A percentile compares a stretch with the other conserved stretches of the same genome.
Conservation (phyloP, 192 early-diverging fungal genomes). For the Backusella westeae region DNA sequence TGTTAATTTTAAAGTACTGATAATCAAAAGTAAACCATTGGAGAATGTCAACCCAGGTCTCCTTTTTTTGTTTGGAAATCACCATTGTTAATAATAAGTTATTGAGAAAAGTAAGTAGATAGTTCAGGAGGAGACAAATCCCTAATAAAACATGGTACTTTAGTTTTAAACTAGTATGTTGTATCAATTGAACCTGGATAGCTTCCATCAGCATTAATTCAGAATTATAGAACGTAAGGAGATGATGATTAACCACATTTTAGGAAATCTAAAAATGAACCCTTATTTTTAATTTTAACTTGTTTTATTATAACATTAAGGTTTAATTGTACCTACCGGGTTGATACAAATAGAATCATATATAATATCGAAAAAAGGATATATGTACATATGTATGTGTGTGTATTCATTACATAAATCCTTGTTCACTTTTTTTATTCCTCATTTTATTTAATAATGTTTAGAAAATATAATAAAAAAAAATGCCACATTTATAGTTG, state of each 20-base stretch:
- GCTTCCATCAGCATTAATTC: neutral
- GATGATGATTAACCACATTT: neutral
- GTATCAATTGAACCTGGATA: neutral
- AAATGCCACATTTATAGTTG: neutral
- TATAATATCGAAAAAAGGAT: neutral
- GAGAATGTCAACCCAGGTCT: neutral
- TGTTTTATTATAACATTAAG: neutral
- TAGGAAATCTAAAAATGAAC: neutral
- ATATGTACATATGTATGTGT: neutral
- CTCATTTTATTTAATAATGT: neutral
- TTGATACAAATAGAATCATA: neutral
- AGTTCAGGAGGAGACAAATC: neutral
- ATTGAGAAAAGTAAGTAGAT: neutral
- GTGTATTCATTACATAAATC: too few relatives aligned
- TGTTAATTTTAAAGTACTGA: neutral
- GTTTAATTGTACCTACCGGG: neutral
- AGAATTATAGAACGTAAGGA: neutral
- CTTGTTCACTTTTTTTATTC: too few relatives aligned
- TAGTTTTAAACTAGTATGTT: neutral
- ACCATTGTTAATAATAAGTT: neutral
- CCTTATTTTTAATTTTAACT: conserved; percentile 1
- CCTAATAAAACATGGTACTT: neutral
- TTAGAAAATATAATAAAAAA: neutral
- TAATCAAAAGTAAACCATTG: neutral
- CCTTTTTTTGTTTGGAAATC: neutral